Percentiles rank a stretch among this genome's conserved stretches.
Evolutionary conservation across 768 basidiomycete species (phyloP).

Genomic region (Lentinula raphanica): DNA sequence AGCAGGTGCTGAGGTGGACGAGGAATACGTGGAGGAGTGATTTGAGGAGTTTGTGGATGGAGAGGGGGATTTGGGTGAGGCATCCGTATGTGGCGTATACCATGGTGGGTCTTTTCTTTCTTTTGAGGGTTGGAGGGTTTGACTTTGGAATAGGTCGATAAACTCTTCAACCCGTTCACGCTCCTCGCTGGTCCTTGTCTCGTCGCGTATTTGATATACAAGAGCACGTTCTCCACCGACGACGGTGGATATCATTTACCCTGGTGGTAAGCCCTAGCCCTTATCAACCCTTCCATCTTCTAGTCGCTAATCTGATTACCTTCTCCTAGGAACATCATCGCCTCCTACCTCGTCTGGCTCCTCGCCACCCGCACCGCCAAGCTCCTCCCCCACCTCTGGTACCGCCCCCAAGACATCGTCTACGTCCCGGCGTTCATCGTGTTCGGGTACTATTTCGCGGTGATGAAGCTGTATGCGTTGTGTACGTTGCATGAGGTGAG

Average conservation of each 20-base stretch:
- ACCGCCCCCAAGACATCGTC: constrained; percentile 69
- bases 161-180: constrained; percentile 82
- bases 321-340: constrained; percentile 62
- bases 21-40: constrained; percentile 93
- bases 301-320: constrained; percentile 8
- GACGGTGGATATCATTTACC: constrained; percentile 77
- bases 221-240: constrained; percentile 63
- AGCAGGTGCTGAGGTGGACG: constrained; percentile 91
- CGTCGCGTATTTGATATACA: constrained; percentile 71
- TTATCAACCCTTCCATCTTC: too few relatives aligned
- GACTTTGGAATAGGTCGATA: constrained; percentile 69
- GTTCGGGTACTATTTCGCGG: constrained; percentile 91
- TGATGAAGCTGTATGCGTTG: constrained; percentile 92
- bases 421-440: constrained; percentile 82
- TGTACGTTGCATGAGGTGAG: constrained; percentile 86
- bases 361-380: constrained; percentile 72
- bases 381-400: constrained; percentile 78
- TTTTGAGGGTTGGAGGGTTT: constrained; percentile 6
- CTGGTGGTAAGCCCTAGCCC: constrained; percentile 66
- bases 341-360: constrained; percentile 67
- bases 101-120: constrained; percentile 65
- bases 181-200: constrained; percentile 80
- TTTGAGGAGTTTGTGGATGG: constrained; percentile 82
- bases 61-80: constrained; percentile 79
- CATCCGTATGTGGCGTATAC: constrained; percentile 93